A percentile compares a stretch with the other conserved stretches of the same genome.
Conservation (phyloP, 192 early-diverging fungal genomes). For the Coemansia sp. region DNA sequence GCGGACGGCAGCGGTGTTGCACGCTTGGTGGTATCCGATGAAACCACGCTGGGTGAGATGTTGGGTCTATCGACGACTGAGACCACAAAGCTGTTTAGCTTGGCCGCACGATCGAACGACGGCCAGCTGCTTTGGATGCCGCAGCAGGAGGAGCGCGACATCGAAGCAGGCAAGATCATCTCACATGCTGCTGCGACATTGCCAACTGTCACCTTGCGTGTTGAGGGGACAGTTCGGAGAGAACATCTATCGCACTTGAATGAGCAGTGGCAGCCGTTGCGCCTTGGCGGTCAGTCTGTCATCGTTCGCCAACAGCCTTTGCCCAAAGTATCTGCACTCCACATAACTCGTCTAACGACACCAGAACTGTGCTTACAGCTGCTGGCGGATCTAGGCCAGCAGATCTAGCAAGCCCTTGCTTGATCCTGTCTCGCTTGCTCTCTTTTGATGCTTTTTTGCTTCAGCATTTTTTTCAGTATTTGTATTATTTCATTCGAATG, state of each 20-base stretch:
- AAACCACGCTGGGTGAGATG: background rate
- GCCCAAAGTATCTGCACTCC: constrained; percentile 18
- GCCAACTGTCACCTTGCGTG: background rate
- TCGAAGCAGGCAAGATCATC: background rate
- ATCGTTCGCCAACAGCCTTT: constrained; percentile 9
- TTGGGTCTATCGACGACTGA: constrained; percentile 12
- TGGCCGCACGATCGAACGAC: constrained; percentile 29
- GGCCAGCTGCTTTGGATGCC: constrained; percentile 40
- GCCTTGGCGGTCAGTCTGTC: constrained; percentile 22
- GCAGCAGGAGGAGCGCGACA: background rate
- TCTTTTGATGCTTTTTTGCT: background rate
- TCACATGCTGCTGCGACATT: constrained; percentile 12
- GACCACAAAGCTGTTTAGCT: constrained; percentile 11
- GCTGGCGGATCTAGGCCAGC: background rate
- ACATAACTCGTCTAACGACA: constrained; percentile 14
- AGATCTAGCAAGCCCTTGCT: background rate
- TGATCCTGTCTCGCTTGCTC: background rate
- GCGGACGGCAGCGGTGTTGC: constrained; percentile 47
- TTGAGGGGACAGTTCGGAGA: constrained; percentile 14
- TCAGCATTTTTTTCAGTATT: background rate
- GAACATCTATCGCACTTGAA: background rate
- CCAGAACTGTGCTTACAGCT: constrained; percentile 27
- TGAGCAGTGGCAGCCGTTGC: constrained; percentile 29
- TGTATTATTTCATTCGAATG: constrained; percentile 19
- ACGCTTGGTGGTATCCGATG: constrained; percentile 3